phyloP scores from a whole-genome alignment of 1,284 basidiomycete species.

The Flammula alnicola region DNA sequence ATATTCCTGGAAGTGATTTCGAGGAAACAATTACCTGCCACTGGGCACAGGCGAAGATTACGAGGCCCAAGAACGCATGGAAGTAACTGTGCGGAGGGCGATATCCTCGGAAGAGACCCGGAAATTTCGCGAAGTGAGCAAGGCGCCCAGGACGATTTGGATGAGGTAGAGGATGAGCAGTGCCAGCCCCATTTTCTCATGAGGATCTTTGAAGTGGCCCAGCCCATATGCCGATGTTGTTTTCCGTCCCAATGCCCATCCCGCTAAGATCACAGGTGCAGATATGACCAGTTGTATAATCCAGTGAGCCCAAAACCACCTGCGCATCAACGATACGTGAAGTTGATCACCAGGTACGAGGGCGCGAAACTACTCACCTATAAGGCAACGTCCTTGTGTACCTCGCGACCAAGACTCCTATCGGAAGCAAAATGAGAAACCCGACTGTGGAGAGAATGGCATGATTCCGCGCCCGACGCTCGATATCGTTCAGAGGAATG shows the following conservation, averaged over 20 bases:
- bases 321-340: conserved; percentile 20
- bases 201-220: conserved; percentile 44
- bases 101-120: conserved; percentile 38
- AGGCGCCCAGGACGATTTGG: conserved; percentile 54
- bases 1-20: not conserved
- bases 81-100: conserved; percentile 55
- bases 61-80: conserved; percentile 49
- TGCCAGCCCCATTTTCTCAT: conserved; percentile 60
- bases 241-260: conserved; percentile 47
- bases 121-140: conserved; percentile 56
- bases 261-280: conserved; percentile 54
- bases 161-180: conserved; percentile 60
- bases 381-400: conserved; percentile 55
- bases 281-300: conserved; percentile 50
- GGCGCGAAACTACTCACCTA: conserved; percentile 34
- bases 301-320: conserved; percentile 62
- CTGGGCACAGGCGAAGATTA: conserved; percentile 49
- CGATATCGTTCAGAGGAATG: conserved; percentile 34
- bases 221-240: conserved; percentile 34
- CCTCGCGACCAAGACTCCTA: conserved; percentile 61
- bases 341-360: not conserved
- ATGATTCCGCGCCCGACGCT: conserved; percentile 46
- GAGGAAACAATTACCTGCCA: conserved; percentile 43
- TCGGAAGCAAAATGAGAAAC: conserved; percentile 63
- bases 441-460: conserved; percentile 56